These are phyloP conservation scores for Cyclotella distinguenda DNA, from an alignment of 108 stramenopile genomes.

Conservation along the genomic window DNA sequence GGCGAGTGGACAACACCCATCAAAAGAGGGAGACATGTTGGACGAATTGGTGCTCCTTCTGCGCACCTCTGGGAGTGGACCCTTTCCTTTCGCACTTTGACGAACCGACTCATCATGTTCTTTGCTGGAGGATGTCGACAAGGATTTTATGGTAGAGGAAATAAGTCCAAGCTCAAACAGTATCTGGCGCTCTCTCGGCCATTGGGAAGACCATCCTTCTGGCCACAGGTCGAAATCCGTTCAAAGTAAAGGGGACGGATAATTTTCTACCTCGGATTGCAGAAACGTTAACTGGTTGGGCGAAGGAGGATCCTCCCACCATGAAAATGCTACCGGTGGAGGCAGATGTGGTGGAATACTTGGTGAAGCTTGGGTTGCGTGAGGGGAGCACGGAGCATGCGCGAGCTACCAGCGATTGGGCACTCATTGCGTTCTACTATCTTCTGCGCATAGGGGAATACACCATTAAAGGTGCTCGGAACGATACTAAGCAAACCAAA, in stretches of 20 bases:
- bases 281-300: constrained; percentile 5
- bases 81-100: background rate
- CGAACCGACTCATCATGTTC: background rate
- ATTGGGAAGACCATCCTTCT: constrained; percentile 3
- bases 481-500: background rate
- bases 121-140: background rate
- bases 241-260: background rate
- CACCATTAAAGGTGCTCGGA: background rate
- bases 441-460: constrained; percentile 8
- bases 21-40: too few species aligned
- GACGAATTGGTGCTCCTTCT: too few species aligned
- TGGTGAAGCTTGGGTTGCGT: background rate
- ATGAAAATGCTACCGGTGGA: constrained; percentile 14
- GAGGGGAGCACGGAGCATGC: background rate
- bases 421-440: constrained; percentile 15
- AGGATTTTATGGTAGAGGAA: background rate
- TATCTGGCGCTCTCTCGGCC: constrained; percentile 16
- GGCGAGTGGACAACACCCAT: too few species aligned
- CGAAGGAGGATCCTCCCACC: constrained; percentile 1
- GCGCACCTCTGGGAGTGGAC: constrained; percentile 15
- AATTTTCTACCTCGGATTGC: background rate
- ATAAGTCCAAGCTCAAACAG: constrained; percentile 1
- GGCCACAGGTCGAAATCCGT: background rate
- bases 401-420: constrained; percentile 1
- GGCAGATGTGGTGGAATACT: constrained; percentile 3